Base-by-base conservation (phyloP, 1,284 basidiomycete species). In the Ganoderma leucocontextum region DNA sequence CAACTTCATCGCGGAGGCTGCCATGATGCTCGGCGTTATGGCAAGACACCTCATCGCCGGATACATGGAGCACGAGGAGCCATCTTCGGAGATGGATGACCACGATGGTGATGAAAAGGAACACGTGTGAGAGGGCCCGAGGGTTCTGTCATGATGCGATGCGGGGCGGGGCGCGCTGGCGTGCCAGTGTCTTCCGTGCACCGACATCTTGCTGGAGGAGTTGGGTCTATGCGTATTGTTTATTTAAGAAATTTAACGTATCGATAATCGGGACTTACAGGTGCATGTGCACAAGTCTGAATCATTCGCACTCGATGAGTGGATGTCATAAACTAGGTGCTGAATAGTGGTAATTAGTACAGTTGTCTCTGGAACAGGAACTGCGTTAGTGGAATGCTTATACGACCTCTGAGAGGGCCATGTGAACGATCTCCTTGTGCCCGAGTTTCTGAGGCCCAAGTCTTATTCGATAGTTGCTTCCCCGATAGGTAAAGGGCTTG, bases 71-170 rank as follows among this genome's bases (percentile, higher is more conserved):
- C 29, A n/a, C 19, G 47, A 63, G 15, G 61, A 25, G 22, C 44
- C 44, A 2, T 61, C 60, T 36, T 36, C 62, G 7, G n/a, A 60
- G 58, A 38, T 42, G 38, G 22, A 25, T 10, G 39, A 9, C 36
- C 58, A 60, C 38, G 38, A 29, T 38, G 38, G 13, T 13, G 58
- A 60, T 15, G 36, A 39, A 39, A 39, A 60, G 36, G 58, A 60
- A 10, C 12, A 42, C 39, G 22, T 9, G 13, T 60, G 52, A 55
- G 52, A 10, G 12, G 52, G 15, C 29, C 7, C 29, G 52, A 55
- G 13, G 52, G 17, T 29, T 55, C 22, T 35, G 52, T 55, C 52
- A 52, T 22, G 22, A 52, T 52, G 47, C 22, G 47, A 52, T 52
- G 47, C 47, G 47, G 22, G 22, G 47, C 13, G 47, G 47, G 47